A percentile compares a stretch with the other conserved stretches of the same genome.
These are phyloP conservation scores for Tremellales sp. DNA, from an alignment of 1,284 basidiomycete genomes.

Conservation along the genomic window DNA sequence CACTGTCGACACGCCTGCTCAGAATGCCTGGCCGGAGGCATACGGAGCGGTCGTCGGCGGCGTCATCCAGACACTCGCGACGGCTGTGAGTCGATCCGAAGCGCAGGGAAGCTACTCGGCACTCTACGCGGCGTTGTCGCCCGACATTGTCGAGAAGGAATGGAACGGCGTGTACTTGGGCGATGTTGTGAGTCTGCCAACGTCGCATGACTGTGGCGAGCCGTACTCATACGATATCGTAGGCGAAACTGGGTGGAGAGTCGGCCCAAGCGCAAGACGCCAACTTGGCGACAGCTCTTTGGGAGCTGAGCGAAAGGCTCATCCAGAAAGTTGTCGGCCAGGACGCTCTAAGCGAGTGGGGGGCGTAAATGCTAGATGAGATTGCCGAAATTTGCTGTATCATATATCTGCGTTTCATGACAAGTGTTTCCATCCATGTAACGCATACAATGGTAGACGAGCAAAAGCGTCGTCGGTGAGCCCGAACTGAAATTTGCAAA, in stretches of 20 bases:
- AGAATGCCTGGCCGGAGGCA: constrained; percentile 50
- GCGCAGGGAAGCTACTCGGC: constrained; percentile 45
- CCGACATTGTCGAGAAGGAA: constrained; percentile 47
- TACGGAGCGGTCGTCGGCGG: constrained; percentile 48
- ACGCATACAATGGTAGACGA: too few relatives aligned
- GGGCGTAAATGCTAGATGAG: too few relatives aligned
- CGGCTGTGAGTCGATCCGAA: constrained; percentile 47
- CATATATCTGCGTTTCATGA: too few relatives aligned
- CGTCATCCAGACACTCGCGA: constrained; percentile 40
- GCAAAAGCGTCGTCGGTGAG: too few relatives aligned
- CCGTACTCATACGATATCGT: not conserved
- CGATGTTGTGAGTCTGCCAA: constrained; percentile 40
- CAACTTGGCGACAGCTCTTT: constrained; percentile 49
- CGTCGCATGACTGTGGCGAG: too few relatives aligned
- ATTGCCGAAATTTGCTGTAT: too few relatives aligned
- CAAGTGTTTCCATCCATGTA: too few relatives aligned
- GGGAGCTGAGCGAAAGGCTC: constrained; percentile 89
- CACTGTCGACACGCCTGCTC: constrained; percentile 51
- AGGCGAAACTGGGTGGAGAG: constrained; percentile 43
- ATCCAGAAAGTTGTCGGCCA: constrained; percentile 86
- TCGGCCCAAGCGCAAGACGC: constrained; percentile 45
- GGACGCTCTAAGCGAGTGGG: constrained; percentile 54
- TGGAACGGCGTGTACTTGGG: constrained; percentile 51
- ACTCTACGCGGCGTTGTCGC: constrained; percentile 46
- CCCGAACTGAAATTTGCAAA: too few relatives aligned